phyloP scores from a whole-genome alignment of 805 yeast species.

The Millerago galiae region DNA sequence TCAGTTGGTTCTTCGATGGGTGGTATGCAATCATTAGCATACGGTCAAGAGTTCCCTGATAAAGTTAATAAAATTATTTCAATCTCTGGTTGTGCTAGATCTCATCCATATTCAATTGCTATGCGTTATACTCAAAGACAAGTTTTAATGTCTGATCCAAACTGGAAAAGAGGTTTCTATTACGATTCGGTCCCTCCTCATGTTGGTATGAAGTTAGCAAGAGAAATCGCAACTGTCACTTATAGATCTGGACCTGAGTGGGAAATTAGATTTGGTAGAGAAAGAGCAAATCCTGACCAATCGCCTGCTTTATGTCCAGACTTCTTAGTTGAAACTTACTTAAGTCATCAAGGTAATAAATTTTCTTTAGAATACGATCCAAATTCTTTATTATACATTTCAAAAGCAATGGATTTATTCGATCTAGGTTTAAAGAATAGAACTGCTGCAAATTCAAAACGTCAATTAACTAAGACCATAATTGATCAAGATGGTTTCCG shows the following conservation, averaged over 20 bases:
- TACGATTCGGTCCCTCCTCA: slow-evolving; percentile 83
- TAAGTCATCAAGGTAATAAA: slow-evolving; percentile 94
- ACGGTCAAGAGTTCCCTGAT: slow-evolving; percentile 76
- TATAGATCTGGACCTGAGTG: slow-evolving; percentile 96
- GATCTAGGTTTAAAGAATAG: slow-evolving; percentile 58
- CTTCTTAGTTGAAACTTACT: slow-evolving; percentile 83
- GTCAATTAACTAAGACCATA: slow-evolving; percentile 33
- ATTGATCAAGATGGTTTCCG: slow-evolving; percentile 22
- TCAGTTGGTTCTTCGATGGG: slow-evolving; percentile 93
- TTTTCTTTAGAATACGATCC: slow-evolving; percentile 89
- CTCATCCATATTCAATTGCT: slow-evolving; percentile 92
- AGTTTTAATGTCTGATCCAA: slow-evolving; percentile 89
- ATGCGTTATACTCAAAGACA: slow-evolving; percentile 91
- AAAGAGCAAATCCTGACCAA: slow-evolving; percentile 69
- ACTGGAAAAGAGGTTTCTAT: slow-evolving; percentile 89
- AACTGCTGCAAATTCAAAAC: slow-evolving; percentile 33
- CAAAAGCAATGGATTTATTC: slow-evolving; percentile 93
- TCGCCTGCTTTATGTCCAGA: slow-evolving; percentile 92
- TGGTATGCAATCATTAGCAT: slow-evolving; percentile 96
- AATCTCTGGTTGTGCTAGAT: slow-evolving; percentile 89
- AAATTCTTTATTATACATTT: slow-evolving; percentile 77
- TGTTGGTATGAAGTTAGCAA: slow-evolving; percentile 88
- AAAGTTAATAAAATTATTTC: slow-evolving; percentile 66
- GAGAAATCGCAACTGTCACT: slow-evolving; percentile 91
- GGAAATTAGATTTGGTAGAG: slow-evolving; percentile 89